Conservation (phyloP, 2,329 filamentous ascomycete species). For the Malbranchea cinnamomea region DNA sequence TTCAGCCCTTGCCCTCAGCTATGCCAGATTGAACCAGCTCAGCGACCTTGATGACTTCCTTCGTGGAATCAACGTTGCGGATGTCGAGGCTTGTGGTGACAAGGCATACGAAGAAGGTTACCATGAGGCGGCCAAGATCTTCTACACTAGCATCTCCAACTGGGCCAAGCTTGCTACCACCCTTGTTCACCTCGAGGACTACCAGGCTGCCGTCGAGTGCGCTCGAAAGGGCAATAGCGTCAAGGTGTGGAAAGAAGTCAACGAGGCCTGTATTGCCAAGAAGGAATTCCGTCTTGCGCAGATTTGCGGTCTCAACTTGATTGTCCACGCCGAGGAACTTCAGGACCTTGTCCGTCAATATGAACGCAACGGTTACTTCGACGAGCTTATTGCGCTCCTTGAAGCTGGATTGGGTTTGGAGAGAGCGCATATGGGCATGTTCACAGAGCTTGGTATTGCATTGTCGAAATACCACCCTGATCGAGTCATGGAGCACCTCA, state of each 20-base stretch:
- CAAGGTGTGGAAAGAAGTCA: constrained; percentile 98
- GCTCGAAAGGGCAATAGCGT: constrained; percentile 98
- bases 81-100: constrained; percentile 92
- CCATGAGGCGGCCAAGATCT: constrained; percentile 96
- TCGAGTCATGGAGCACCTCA: constrained; percentile 93
- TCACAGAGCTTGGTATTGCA: constrained; percentile 83
- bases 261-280: constrained; percentile 89
- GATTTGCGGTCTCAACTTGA: constrained; percentile 96
- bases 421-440: constrained; percentile 90
- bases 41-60: constrained; percentile 93
- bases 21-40: constrained; percentile 80
- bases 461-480: constrained; percentile 91
- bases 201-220: constrained; percentile 94
- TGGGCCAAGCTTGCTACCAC: constrained; percentile 98
- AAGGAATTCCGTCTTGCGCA: constrained; percentile 98
- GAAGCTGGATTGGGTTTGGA: constrained; percentile 92
- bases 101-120: constrained; percentile 92
- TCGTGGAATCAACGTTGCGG: constrained; percentile 80
- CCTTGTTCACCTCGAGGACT: constrained; percentile 89
- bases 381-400: constrained; percentile 86
- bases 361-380: constrained; percentile 93
- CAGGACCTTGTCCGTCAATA: constrained; percentile 90
- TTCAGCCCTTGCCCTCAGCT: constrained; percentile 86
- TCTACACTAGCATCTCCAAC: constrained; percentile 96
- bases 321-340: constrained; percentile 92